A percentile compares a stretch with the other conserved stretches of the same genome.
These are phyloP conservation scores for Barnettozyma botsteinii DNA, from an alignment of 805 yeast species.

Conservation along the genomic window DNA sequence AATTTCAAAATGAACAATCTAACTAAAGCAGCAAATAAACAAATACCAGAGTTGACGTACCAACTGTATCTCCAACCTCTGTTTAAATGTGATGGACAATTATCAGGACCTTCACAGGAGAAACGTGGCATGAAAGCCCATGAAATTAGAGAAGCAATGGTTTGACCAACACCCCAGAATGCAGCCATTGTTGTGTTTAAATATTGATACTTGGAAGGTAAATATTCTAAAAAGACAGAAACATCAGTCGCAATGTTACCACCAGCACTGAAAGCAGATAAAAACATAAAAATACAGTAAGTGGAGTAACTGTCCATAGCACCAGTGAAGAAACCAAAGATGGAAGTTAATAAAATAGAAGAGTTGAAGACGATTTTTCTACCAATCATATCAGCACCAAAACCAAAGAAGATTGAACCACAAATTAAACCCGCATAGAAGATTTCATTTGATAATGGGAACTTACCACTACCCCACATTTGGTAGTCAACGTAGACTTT, in stretches of 20 bases:
- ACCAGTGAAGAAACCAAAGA: slow-evolving; percentile 45
- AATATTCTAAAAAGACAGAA: slow-evolving; percentile 43
- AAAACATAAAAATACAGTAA: slow-evolving; percentile 42
- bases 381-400: slow-evolving; percentile 46
- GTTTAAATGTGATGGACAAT: slow-evolving; percentile 41
- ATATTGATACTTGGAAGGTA: slow-evolving; percentile 45
- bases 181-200: slow-evolving; percentile 44
- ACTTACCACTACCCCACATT: slow-evolving; percentile 31
- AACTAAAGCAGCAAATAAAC: slow-evolving; percentile 40
- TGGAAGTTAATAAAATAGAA: slow-evolving; percentile 39
- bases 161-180: slow-evolving; percentile 57
- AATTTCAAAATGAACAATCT: slow-evolving; percentile 39
- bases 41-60: slow-evolving; percentile 47
- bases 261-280: slow-evolving; percentile 41
- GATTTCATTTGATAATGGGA: slow-evolving; percentile 39
- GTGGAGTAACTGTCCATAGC: slow-evolving; percentile 42
- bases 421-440: slow-evolving; percentile 43
- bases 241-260: slow-evolving; percentile 51
- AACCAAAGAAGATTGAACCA: slow-evolving; percentile 48
- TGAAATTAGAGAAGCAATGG: slow-evolving; percentile 42
- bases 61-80: slow-evolving; percentile 57
- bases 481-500: slow-evolving; percentile 41
- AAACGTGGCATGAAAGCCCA: slow-evolving; percentile 49
- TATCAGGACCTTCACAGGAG: slow-evolving; percentile 36
- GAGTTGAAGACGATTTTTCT: slow-evolving; percentile 43